Base-by-base conservation (phyloP, 2,329 filamentous ascomycete species). In the Diaporthe sp. region DNA sequence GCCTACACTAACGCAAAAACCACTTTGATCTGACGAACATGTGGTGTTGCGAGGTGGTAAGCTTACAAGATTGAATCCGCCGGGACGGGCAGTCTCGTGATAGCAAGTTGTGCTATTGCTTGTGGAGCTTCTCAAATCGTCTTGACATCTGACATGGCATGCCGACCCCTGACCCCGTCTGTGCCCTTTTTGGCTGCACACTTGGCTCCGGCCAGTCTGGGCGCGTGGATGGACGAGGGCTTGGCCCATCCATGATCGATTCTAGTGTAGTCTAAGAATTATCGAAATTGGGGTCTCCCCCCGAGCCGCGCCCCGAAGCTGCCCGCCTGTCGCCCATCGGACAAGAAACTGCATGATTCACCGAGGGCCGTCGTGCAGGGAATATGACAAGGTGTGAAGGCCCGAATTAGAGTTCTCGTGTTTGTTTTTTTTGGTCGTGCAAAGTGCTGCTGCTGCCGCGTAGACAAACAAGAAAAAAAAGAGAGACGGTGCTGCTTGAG, bases 131-230 rank as follows among this genome's bases (percentile, higher is more conserved):
- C 46, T 53, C 31, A 53, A 61, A 58, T 74, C 42, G 51, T 42
- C 42, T 25, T 74, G 75, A 74, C 53, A 71, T 42, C 42, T 58
- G 53, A 67, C 53, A 75, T 73, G 49, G 15, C 42, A 67, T 72
- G 44, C 31, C 60, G n/a, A 60, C 65, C 28, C 42, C 62, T 68
- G 42, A 55, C 72, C 58, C 72, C 25, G 72, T 73, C 71, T 55
- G 71, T 73, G 71, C 71, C 49, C 58, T 25, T 65, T 55, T 62
- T 42, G 55, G 46, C 39, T 31, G 44, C 31, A 53, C 53, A 22
- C 39, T n/a, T 42, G 71, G 57, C n/a, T 53, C 49, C 39, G 34
- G 58, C 28, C 28, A 51, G 57, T 49, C 71, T 72, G 71, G 71
- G 28, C 61, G 31, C 28, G 37, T 46, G 39, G 62, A 25, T 61